A percentile compares a stretch with the other conserved stretches of the same genome.
Conservation (phyloP, 106 monocot species). For the Acorus calamus region DNA sequence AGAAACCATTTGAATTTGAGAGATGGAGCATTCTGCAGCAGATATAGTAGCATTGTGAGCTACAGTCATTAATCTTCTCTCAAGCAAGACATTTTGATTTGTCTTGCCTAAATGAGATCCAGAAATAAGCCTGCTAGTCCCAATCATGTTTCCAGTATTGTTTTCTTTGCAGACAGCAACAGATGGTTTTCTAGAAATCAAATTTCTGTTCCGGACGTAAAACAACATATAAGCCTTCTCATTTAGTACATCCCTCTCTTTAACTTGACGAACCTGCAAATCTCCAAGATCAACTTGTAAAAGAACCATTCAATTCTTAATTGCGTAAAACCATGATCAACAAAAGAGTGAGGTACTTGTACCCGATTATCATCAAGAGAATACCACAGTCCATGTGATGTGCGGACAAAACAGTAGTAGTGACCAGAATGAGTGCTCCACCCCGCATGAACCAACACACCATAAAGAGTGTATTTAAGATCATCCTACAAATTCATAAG, state of each 20-base stretch:
- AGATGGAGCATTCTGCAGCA: conserved; percentile 2
- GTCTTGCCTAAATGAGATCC: conserved; percentile 1
- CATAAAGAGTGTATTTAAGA: conserved; percentile 63
- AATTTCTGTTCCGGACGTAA: conserved; percentile 73
- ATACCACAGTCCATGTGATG: conserved; percentile 64
- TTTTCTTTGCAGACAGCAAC: conserved; percentile 22
- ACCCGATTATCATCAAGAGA: conserved; percentile 76
- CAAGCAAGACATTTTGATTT: conserved; percentile 2
- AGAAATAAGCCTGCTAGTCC: conserved; percentile 10
- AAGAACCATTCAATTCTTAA: not conserved
- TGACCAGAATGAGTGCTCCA: conserved; percentile 70
- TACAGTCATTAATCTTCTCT: conserved; percentile 13
- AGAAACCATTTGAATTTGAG: not conserved
- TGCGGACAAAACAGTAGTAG: conserved; percentile 70
- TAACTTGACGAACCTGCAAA: conserved; percentile 78
- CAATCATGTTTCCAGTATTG: conserved; percentile 20
- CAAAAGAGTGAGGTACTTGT: not conserved
- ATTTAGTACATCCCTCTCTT: conserved; percentile 78
- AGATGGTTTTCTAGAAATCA: conserved; percentile 26
- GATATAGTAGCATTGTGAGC: not conserved
- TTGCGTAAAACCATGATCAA: not conserved
- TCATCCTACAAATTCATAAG: conserved; percentile 28
- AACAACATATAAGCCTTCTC: conserved; percentile 97
- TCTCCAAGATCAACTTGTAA: not conserved
- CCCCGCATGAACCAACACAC: conserved; percentile 71